Base-by-base conservation (phyloP, 805 yeast genomes). In the Isabelozyma gotoi region DNA sequence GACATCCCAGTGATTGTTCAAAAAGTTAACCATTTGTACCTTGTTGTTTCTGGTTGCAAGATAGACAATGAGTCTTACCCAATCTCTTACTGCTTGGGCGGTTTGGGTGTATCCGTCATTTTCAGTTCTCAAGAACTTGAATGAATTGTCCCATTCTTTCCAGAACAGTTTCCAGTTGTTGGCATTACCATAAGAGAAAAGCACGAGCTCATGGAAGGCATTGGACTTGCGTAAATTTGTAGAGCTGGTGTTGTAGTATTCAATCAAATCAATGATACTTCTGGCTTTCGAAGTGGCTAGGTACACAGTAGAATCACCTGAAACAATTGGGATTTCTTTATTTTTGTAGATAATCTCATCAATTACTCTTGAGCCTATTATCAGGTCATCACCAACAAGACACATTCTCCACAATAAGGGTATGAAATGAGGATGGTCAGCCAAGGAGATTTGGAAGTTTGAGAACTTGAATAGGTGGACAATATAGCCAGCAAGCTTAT, bases 141-240 rank as follows among this genome's bases (percentile, higher is more conserved):
- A 40, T 17, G 56, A 49, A 1, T 42, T 39, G 14, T 69, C 59
- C 76, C 76, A 71, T 38, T 63, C 56, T 7, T 45, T 42, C 77
- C 77, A 71, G 52, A 71, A 71, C 36, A 51, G 42, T 3, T 43
- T 43, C 74, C 75, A 71, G 24, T 65, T 55, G 8, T 63, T 62
- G 10, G 70, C 60, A 40, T 68, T 69, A 3, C 76, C 77, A 42
- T 64, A 67, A 1, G 67, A 58, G 39, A 59, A 60, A 33, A 71
- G 57, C 5, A 62, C 48, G n/a, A 66, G 53, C 42, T 71, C 76
- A 29, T 56, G 52, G 34, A 67, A 56, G 11, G 42, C 39, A 16
- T 43, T 37, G 7, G 29, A 24, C 12, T 10, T 24, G 12, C 29
- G 29, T 11, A 37, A 10, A n/a, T 39, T n/a, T 29, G n/a, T 45